phyloP scores from a whole-genome alignment of 2,329 filamentous ascomycete genomes.

The Lachnellula suecica region DNA sequence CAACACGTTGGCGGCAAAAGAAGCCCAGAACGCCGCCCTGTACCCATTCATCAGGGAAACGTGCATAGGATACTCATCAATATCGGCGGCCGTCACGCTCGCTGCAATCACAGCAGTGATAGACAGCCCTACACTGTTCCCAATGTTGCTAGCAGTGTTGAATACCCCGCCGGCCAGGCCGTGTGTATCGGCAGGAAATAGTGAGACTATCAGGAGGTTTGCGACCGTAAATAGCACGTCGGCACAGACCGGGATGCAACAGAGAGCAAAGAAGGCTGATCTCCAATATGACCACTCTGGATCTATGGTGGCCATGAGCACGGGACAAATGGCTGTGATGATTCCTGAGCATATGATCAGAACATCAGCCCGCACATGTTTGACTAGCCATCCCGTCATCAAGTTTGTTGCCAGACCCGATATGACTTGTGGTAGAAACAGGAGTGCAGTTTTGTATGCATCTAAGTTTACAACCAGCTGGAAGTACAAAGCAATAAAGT shows the following conservation, averaged over 20 bases:
- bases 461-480: conserved; percentile 21
- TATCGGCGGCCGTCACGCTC: conserved; percentile 41
- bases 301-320: conserved; percentile 46
- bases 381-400: conserved; percentile 44
- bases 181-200: conserved; percentile 56
- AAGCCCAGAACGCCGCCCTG: conserved; percentile 51
- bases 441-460: conserved; percentile 31
- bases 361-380: conserved; percentile 42
- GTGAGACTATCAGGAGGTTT: conserved; percentile 49
- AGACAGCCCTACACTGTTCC: conserved; percentile 51
- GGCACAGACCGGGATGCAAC: conserved; percentile 39
- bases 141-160: conserved; percentile 57
- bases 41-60: conserved; percentile 51
- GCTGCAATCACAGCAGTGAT: conserved; percentile 48
- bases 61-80: conserved; percentile 31
- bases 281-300: conserved; percentile 47
- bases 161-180: conserved; percentile 62
- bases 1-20: conserved; percentile 45
- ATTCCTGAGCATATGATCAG: conserved; percentile 38
- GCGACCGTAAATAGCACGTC: conserved; percentile 55
- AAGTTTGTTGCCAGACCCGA: conserved; percentile 42
- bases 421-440: conserved; percentile 41
- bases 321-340: conserved; percentile 37
- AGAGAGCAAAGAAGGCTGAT: conserved; percentile 41
- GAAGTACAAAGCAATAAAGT: conserved; percentile 29